Percentiles rank a stretch among this genome's conserved stretches.
Conservation (phyloP, 2,329 filamentous ascomycete species). For the Colletotrichum australisinense region DNA sequence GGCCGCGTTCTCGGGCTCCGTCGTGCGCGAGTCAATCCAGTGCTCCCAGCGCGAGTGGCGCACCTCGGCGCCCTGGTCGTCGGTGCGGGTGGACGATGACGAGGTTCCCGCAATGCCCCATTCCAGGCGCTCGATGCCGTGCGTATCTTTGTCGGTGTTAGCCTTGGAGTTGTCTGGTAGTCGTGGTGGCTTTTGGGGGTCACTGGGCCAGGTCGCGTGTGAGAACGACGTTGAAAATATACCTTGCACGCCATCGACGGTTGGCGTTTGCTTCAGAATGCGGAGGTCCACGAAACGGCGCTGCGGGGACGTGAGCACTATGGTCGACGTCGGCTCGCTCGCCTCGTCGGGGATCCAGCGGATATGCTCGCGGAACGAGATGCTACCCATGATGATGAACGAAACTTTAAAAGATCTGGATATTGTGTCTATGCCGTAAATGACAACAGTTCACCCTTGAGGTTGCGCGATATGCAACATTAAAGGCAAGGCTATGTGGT, state of each 20-base stretch:
- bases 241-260: slow-evolving; percentile 26
- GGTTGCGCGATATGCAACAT: not conserved
- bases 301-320: slow-evolving; percentile 71
- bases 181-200: not conserved
- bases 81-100: slow-evolving; percentile 44
- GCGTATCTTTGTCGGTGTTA: slow-evolving; percentile 12
- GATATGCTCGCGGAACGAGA: slow-evolving; percentile 70
- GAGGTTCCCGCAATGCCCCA: slow-evolving; percentile 75
- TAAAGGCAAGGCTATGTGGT: not conserved
- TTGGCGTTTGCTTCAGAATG: slow-evolving; percentile 48
- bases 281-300: slow-evolving; percentile 72
- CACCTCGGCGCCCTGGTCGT: slow-evolving; percentile 41
- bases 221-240: not conserved
- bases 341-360: slow-evolving; percentile 64
- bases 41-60: slow-evolving; percentile 64
- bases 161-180: not conserved
- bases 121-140: slow-evolving; percentile 56
- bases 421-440: not conserved
- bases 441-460: no score
- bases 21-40: slow-evolving; percentile 67
- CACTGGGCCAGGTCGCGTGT: not conserved
- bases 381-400: slow-evolving; percentile 52
- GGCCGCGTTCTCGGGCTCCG: slow-evolving; percentile 47
- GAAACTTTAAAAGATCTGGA: no score
- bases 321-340: slow-evolving; percentile 71